These are phyloP conservation scores for Aciculosporium take DNA, from an alignment of 2,329 filamentous ascomycete species.

Conservation along the genomic window DNA sequence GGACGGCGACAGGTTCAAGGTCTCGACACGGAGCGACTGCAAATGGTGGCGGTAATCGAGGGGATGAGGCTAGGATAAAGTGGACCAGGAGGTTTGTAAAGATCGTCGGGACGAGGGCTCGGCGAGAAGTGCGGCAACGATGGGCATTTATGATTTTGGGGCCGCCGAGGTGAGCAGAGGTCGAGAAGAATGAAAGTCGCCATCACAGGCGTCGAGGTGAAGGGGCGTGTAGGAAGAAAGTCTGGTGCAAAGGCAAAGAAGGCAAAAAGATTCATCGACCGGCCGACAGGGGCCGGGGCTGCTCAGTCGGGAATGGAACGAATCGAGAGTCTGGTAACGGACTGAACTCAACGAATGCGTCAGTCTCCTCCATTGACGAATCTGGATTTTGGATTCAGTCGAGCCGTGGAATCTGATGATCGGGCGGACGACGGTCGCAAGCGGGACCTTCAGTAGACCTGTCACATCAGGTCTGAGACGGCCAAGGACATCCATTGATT, in stretches of 20 bases:
- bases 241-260: neutral
- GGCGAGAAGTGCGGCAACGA: constrained; percentile 13
- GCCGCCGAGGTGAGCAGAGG: neutral
- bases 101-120: neutral
- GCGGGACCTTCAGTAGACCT: constrained; percentile 18
- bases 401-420: constrained; percentile 12
- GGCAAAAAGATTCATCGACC: constrained; percentile 2
- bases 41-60: neutral
- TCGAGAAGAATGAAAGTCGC: neutral
- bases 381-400: constrained; percentile 7
- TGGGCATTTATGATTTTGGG: constrained; percentile 21
- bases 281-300: constrained; percentile 5
- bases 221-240: constrained; percentile 2
- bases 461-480: constrained; percentile 22
- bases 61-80: neutral
- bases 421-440: constrained; percentile 13
- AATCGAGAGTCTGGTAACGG: constrained; percentile 10
- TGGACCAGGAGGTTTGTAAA: neutral
- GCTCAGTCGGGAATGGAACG: constrained; percentile 9
- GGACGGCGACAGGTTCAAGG: neutral
- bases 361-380: constrained; percentile 8
- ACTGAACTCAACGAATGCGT: constrained; percentile 6
- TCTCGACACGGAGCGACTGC: neutral
- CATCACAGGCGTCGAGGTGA: neutral
- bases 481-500: constrained; percentile 11